Evolutionary conservation across 177 flowering plant genomes (phyloP).

Genomic region (Tripterygium wilfordii): DNA sequence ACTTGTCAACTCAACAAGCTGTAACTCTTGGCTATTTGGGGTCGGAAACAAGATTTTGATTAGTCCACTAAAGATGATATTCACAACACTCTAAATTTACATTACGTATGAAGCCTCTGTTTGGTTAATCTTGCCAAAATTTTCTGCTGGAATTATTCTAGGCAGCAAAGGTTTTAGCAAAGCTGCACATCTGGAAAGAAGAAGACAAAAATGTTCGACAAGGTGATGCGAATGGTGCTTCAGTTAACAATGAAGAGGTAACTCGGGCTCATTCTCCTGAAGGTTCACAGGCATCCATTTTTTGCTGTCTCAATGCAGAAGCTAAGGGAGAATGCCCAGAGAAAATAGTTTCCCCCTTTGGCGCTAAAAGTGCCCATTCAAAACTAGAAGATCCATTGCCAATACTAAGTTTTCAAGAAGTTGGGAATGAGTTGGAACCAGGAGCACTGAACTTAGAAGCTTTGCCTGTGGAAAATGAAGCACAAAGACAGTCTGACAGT

Average conservation of each 20-base stretch:
- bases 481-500: constrained; percentile 15
- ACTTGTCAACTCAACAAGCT: too few species aligned
- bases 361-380: constrained; percentile 13
- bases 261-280: constrained; percentile 7
- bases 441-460: constrained; percentile 13
- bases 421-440: constrained; percentile 15
- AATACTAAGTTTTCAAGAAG: constrained; percentile 9
- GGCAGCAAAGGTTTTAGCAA: constrained; percentile 57
- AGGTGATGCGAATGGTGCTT: constrained; percentile 13
- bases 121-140: too few species aligned
- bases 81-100: too few species aligned
- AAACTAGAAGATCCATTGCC: constrained; percentile 6
- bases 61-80: too few species aligned
- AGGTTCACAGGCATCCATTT: constrained; percentile 12
- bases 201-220: constrained; percentile 14
- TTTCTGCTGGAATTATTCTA: constrained; percentile 17
- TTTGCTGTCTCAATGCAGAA: constrained; percentile 6
- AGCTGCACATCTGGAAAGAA: constrained; percentile 36
- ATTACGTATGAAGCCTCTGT: too few species aligned
- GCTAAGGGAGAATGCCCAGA: constrained; percentile 7
- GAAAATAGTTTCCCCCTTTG: constrained; percentile 11
- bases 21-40: too few species aligned
- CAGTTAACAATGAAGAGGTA: constrained; percentile 6
- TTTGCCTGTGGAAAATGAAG: constrained; percentile 20
- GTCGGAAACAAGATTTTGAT: too few species aligned